Evolutionary conservation across 23 red algal genomes (phyloP), one percentile per base, ranked within the genome.

Genomic region (Gracilaria domingensis): DNA sequence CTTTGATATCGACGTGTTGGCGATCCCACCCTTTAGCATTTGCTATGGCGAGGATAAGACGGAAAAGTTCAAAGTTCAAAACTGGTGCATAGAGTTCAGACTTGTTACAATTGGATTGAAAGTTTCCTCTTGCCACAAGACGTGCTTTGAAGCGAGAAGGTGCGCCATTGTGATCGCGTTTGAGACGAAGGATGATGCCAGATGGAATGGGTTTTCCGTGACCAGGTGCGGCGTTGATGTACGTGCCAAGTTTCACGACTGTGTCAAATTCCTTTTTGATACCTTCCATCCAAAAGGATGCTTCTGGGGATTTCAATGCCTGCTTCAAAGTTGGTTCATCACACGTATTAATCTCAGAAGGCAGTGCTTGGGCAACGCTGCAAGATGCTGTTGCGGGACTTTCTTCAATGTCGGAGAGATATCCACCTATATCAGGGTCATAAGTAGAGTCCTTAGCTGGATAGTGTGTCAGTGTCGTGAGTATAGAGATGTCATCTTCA

Each of bases 161-260:
- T 17, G 24, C 9, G 32, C 85, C 48, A 12, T 23, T 26, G 4
- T 88, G 39, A 57, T 88, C 47, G 11, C 85, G 67, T 38, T 77
- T 88, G 20, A 88, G 85, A 21, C 70, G 66, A 7, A 88, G 50
- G 42, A 88, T 78, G 18, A 88, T 14, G 18, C 67, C 67, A 49
- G 69, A 58, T 57, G 85, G 85, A 26, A 78, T 5, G 3, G 53
- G 59, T 64, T 25, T 37, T 14, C 8, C 39, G 0, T 36, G n/a
- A 57, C 23, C 32, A 23, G 66, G 28, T 6, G 35, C 50, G 18
- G 70, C 14, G 24, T 54, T 17, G 17, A 6, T 28, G 61, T 77
- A 88, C 8, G 85, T 88, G 28, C 25, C 47, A 58, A 37, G 20
- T 9, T 71, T 25, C 7, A 4, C 0, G 48, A 76, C 57, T 14